Conservation (phyloP, 805 yeast genomes). For the Candida morakotiae region DNA sequence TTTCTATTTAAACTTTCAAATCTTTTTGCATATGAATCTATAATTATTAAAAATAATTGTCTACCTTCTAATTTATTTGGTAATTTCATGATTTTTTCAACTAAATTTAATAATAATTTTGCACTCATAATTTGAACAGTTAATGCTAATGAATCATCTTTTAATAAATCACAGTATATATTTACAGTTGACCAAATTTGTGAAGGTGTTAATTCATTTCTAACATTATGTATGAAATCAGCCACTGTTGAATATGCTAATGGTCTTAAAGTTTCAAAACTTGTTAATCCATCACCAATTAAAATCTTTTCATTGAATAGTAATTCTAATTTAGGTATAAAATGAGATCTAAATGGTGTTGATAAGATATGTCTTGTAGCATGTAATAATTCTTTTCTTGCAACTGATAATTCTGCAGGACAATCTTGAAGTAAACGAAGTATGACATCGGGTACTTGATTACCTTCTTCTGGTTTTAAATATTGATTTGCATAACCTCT, state of each 20-base stretch:
- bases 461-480: slow-evolving; percentile 36
- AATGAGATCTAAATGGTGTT: slow-evolving; percentile 78
- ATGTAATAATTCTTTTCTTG: slow-evolving; percentile 87
- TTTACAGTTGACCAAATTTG: slow-evolving; percentile 86
- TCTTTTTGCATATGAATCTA: slow-evolving; percentile 83
- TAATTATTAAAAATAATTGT: slow-evolving; percentile 78
- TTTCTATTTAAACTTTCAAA: slow-evolving; percentile 73
- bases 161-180: slow-evolving; percentile 74
- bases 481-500: slow-evolving; percentile 74
- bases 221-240: slow-evolving; percentile 88
- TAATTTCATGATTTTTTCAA: slow-evolving; percentile 80
- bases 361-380: slow-evolving; percentile 94
- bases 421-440: slow-evolving; percentile 88
- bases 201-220: slow-evolving; percentile 73
- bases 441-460: slow-evolving; percentile 81
- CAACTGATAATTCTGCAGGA: slow-evolving; percentile 87
- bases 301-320: slow-evolving; percentile 83
- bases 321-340: slow-evolving; percentile 80
- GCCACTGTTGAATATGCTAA: slow-evolving; percentile 94
- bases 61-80: slow-evolving; percentile 79
- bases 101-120: slow-evolving; percentile 77
- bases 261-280: slow-evolving; percentile 85
- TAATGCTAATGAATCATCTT: slow-evolving; percentile 76
- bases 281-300: slow-evolving; percentile 89
- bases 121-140: slow-evolving; percentile 98